Base-by-base conservation (phyloP, 1,284 basidiomycete species). In the Leccinum pseudoinsigne region DNA sequence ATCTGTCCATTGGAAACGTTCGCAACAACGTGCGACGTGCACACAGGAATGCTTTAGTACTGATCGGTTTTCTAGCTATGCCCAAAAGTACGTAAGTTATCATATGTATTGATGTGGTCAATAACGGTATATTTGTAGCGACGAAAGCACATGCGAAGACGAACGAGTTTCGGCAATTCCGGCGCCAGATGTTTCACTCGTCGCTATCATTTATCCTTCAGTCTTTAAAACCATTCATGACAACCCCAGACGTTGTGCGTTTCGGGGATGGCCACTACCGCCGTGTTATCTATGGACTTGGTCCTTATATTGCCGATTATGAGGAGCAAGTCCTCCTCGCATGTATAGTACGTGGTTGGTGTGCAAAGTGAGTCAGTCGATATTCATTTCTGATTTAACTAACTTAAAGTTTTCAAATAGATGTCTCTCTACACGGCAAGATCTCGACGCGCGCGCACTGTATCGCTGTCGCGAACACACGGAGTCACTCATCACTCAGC, bases 31-130 rank as follows among this genome's bases (percentile, higher is more conserved):
- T 70, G 0, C 55, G 70, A 8, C 67, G 66, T 21, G 73, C 72
- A 4, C 76, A 78, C 61, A 60, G 67, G 0, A 69, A 74, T 64
- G 71, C 66, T 0, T 62, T 77, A 0, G 62, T 62, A 0, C 45
- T 76, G 1, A 67, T 78, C 34, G 73, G 56, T 2, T 79, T 79
- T 59, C 67, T 79, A 1, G 68, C 77, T 0, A 75, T 75, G 50
- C 76, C 73, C 0, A 78, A 78, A 67, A 68, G 76, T 78, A 64
- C 38, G 45, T 62, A 34, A 16, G 68, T 68, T 31, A 16, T 16
- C n/a, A 16, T 54, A 6, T 47, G 45, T 23, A 54, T 26, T 54
- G 23, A 28, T 11, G 9, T 54, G 9, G 12, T 28, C 51, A 28
- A 7, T 54, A 23, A 54, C 28, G 12, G 8, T 54, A 54, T n/a